Conservation (phyloP, 768 basidiomycete genomes). For the Phylloporus arenicola region DNA sequence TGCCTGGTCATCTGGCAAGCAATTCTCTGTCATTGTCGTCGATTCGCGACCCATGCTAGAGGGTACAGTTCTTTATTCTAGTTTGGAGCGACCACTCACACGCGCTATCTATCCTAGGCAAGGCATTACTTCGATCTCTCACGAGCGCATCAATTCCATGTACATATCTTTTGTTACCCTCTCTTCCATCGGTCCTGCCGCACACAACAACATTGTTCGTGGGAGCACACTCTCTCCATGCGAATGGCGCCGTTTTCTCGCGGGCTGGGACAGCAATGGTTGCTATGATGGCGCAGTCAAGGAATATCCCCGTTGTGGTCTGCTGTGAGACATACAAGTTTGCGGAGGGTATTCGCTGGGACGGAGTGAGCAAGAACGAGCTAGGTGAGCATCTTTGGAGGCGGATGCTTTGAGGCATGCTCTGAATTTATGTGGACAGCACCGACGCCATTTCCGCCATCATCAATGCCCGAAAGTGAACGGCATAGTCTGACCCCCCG, state of each 20-base stretch:
- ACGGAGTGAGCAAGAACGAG: slow-evolving; percentile 95
- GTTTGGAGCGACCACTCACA: slow-evolving; percentile 1
- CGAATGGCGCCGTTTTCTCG: slow-evolving; percentile 91
- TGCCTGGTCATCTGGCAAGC: slow-evolving; percentile 67
- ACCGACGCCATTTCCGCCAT: slow-evolving; percentile 23
- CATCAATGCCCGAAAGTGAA: slow-evolving; percentile 5
- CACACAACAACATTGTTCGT: slow-evolving; percentile 82
- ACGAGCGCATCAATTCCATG: slow-evolving; percentile 68
- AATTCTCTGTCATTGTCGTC: slow-evolving; percentile 86
- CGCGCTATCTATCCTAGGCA: slow-evolving; percentile 46
- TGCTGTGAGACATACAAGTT: slow-evolving; percentile 99
- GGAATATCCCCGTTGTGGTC: slow-evolving; percentile 88
- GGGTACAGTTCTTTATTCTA: slow-evolving; percentile 42
- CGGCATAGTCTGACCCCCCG: slow-evolving; percentile 24
- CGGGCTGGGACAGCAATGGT: slow-evolving; percentile 94
- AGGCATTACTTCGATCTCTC: slow-evolving; percentile 66
- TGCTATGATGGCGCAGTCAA: slow-evolving; percentile 90
- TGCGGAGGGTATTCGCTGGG: slow-evolving; percentile 85
- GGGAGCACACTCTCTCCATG: slow-evolving; percentile 90
- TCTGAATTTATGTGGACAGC: slow-evolving; percentile 18
- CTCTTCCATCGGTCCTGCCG: slow-evolving; percentile 72
- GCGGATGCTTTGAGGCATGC: neutral
- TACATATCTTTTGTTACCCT: slow-evolving; percentile 88
- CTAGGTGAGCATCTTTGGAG: slow-evolving; percentile 51
- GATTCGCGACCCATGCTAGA: slow-evolving; percentile 95